Evolutionary conservation across 352 stramenopile genomes (phyloP).

Genomic region (Saprolegnia parasitica): DNA sequence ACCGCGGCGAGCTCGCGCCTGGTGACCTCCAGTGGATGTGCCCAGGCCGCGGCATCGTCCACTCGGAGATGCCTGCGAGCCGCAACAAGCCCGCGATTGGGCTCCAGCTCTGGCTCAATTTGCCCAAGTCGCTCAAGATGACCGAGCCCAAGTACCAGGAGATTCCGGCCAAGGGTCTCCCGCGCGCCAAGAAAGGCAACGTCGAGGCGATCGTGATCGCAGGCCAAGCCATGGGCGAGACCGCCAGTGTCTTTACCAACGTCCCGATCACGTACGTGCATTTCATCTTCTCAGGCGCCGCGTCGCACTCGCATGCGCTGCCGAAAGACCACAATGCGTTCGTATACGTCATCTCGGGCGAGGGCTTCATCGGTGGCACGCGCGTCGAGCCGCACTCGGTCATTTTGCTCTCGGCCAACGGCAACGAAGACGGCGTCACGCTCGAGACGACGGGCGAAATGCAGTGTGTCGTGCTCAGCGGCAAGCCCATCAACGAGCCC

Average conservation of each 20-base stretch:
- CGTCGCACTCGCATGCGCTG: constrained; percentile 39
- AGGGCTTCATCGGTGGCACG: constrained; percentile 26
- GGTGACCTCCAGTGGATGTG: constrained; percentile 65
- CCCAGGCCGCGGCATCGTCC: constrained; percentile 43
- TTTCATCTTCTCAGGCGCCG: constrained; percentile 40
- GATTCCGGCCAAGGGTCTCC: constrained; percentile 38
- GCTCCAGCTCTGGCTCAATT: constrained; percentile 53
- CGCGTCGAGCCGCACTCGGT: not conserved
- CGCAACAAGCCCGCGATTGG: constrained; percentile 38
- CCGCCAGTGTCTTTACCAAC: constrained; percentile 42
- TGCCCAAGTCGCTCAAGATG: constrained; percentile 44
- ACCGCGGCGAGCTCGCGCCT: constrained; percentile 45
- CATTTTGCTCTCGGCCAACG: constrained; percentile 26
- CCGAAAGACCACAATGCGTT: constrained; percentile 43
- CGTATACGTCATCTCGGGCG: constrained; percentile 38
- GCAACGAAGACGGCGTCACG: constrained; percentile 45
- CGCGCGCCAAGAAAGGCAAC: constrained; percentile 38
- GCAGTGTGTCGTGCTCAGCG: constrained; percentile 58
- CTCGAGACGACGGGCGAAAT: constrained; percentile 39
- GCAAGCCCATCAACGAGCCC: constrained; percentile 54
- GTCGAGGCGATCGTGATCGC: constrained; percentile 51
- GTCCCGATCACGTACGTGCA: constrained; percentile 51
- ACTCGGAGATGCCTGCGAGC: constrained; percentile 45
- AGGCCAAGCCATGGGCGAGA: constrained; percentile 44
- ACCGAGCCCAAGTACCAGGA: constrained; percentile 53